Evolutionary conservation across 108 stramenopile species (phyloP).

Genomic region (Fistulifera solaris): DNA sequence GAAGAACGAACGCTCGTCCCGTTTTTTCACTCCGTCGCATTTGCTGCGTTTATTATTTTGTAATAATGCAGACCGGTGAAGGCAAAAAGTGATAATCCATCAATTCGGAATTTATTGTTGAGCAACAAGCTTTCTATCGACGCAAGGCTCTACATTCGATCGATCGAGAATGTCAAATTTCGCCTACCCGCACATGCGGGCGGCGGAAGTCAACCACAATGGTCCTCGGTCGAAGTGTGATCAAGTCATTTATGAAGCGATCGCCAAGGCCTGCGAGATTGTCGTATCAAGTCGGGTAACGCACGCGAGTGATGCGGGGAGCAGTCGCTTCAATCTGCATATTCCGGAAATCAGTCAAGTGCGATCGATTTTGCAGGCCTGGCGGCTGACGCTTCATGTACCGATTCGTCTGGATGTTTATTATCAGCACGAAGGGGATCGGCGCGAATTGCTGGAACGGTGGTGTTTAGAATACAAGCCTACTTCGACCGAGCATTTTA

Average conservation of each 20-base stretch:
- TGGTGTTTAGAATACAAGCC: slow-evolving; percentile 76
- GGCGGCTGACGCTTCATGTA: slow-evolving; percentile 47
- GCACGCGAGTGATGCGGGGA: slow-evolving; percentile 1
- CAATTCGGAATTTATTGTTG: too few species aligned
- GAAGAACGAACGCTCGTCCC: too few species aligned
- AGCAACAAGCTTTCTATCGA: too few species aligned
- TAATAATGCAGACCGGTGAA: too few species aligned
- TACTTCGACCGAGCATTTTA: slow-evolving; percentile 9
- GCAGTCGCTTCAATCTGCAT: slow-evolving; percentile 64
- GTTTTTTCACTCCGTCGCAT: too few species aligned
- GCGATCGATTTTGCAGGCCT: slow-evolving; percentile 42
- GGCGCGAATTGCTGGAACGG: slow-evolving; percentile 65
- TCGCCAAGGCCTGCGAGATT: slow-evolving; percentile 78
- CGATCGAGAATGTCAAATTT: too few species aligned
- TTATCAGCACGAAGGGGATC: slow-evolving; percentile 44
- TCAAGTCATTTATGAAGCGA: slow-evolving; percentile 84
- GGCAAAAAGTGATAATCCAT: too few species aligned
- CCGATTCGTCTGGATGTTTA: slow-evolving; percentile 82
- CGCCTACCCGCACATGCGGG: too few species aligned
- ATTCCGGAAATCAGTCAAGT: slow-evolving; percentile 49
- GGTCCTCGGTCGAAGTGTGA: slow-evolving; percentile 75
- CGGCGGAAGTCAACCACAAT: not conserved
- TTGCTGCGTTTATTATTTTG: too few species aligned
- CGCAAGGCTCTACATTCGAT: too few species aligned
- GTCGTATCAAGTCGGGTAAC: slow-evolving; percentile 43